Conservation (phyloP, 495 filamentous ascomycete genomes). For the Xylaria scruposa region DNA sequence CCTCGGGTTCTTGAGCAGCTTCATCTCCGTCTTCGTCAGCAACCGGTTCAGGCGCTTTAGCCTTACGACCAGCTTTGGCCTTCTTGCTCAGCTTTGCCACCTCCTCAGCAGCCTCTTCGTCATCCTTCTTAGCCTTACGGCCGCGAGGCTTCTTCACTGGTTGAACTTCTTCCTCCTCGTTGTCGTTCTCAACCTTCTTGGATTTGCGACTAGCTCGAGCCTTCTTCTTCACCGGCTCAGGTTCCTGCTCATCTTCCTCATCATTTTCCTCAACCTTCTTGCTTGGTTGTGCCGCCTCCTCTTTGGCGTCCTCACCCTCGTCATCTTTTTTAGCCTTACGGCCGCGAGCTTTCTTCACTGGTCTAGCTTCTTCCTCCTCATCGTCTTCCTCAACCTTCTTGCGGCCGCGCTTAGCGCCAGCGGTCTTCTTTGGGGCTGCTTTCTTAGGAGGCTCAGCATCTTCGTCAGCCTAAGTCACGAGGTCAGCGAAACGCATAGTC, state of each 20-base stretch:
- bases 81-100: slow-evolving; percentile 25
- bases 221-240: slow-evolving; percentile 31
- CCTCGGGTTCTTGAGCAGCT: slow-evolving; percentile 41
- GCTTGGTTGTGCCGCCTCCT: slow-evolving; percentile 19
- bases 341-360: slow-evolving; percentile 49
- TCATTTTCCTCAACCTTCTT: slow-evolving; percentile 19
- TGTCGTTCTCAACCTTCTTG: slow-evolving; percentile 29
- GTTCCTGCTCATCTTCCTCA: no score
- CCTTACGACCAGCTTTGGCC: slow-evolving; percentile 28
- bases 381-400: slow-evolving; percentile 43
- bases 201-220: slow-evolving; percentile 28
- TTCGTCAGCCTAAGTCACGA: slow-evolving; percentile 32
- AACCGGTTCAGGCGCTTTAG: slow-evolving; percentile 24
- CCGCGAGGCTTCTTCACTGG: slow-evolving; percentile 50
- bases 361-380: slow-evolving; percentile 46
- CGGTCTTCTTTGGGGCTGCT: slow-evolving; percentile 42
- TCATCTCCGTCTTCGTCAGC: slow-evolving; percentile 34
- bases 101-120: slow-evolving; percentile 31
- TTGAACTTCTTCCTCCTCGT: slow-evolving; percentile 44
- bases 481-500: not conserved
- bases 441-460: slow-evolving; percentile 35
- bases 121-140: slow-evolving; percentile 41
- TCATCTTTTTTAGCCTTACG: slow-evolving; percentile 42
- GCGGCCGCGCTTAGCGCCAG: slow-evolving; percentile 45
- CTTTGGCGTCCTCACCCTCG: slow-evolving; percentile 23